A percentile compares a stretch with the other conserved stretches of the same genome.
Conservation (phyloP, 164 flowering plant species). For the Berberis thunbergii region DNA sequence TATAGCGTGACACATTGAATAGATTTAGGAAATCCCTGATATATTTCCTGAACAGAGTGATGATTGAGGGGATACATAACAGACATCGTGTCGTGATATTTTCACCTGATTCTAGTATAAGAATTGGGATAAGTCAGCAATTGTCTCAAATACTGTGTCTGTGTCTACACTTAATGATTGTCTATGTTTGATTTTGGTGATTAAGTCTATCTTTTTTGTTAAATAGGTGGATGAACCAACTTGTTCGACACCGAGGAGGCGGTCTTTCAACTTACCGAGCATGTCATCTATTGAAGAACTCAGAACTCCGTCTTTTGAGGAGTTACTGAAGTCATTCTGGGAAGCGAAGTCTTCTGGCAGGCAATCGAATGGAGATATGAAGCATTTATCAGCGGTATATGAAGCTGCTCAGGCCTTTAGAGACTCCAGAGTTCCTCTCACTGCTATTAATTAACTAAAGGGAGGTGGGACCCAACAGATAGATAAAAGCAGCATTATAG, state of each 20-base stretch:
- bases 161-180: too few relatives aligned
- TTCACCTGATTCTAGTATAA: too few relatives aligned
- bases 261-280: conserved; percentile 71
- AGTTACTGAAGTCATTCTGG: conserved; percentile 64
- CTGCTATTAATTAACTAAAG: conserved; percentile 66
- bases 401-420: conserved; percentile 51
- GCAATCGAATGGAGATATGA: conserved; percentile 70
- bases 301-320: conserved; percentile 82
- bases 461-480: background rate
- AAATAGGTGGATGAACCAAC: conserved; percentile 89
- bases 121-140: too few relatives aligned
- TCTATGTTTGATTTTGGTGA: too few relatives aligned
- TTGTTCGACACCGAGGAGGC: conserved; percentile 86
- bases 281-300: conserved; percentile 84
- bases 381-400: conserved; percentile 36
- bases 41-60: too few relatives aligned
- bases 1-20: too few relatives aligned
- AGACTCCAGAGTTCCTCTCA: conserved; percentile 85
- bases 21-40: too few relatives aligned
- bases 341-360: conserved; percentile 48
- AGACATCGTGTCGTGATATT: too few relatives aligned
- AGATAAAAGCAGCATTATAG: conserved; percentile 8
- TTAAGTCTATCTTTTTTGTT: background rate
- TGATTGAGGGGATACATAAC: too few relatives aligned
- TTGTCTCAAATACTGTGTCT: too few relatives aligned